Evolutionary conservation across 306 rosid genomes (phyloP), one percentile per base, ranked within the genome.

Genomic region (Arachis stenosperma): DNA sequence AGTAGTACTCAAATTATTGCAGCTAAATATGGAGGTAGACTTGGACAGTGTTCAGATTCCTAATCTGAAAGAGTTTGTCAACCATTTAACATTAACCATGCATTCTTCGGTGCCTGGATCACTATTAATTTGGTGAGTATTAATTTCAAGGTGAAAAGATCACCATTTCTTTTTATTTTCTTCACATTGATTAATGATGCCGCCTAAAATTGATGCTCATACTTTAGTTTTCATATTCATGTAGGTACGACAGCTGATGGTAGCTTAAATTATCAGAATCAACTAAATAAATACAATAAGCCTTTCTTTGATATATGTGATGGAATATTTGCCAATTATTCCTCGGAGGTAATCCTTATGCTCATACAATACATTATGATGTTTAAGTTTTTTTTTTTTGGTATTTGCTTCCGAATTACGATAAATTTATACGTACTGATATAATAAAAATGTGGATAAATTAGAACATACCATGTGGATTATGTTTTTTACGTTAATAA

Each of bases 211-310:
- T 77, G 69, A 69, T 67, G 10, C 63, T 46, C 17, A 84, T 75
- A 33, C 9, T 52, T 80, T 33, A 33, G 37, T 33, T 70, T 65
- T 78, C 53, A 74, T 78, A 74, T 58, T 73, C 81, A 50, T 76
- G 44, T 73, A 94, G 98, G 98, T 94, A 94, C 71, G 97, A 91
- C 79, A 87, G 99, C 79, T 68, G 81, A 83, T 8, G 96, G 99
- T 77, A 2, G 62, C 36, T 88, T 94, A 77, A 0, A 1, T 7
- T 91, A 89, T 89, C 97, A 91, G 81, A 14, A 91, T 82, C 87
- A 87, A 80, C 85, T 94, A 71, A 85, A 89, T 37, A 79, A 91
- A 60, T 69, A 61, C 67, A 91, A 94, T 65, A 89, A 88, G 82
- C 81, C 87, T 0, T 94, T 91, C 83, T 90, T 94, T 77, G 99